phyloP scores from a whole-genome alignment of 495 filamentous ascomycete species.

The Cercophora newfieldiana region DNA sequence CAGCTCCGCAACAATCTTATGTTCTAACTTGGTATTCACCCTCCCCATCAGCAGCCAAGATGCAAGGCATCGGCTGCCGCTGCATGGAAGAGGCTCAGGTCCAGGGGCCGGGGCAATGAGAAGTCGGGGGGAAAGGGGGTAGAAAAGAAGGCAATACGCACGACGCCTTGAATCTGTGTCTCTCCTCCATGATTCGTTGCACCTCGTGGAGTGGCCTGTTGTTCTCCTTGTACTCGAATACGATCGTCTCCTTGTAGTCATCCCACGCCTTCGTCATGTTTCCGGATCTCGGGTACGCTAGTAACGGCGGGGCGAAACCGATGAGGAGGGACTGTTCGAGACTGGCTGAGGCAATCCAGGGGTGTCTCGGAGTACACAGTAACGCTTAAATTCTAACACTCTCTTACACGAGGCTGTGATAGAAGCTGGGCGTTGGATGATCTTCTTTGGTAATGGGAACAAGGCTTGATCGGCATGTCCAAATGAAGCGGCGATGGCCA shows the following conservation, averaged over 20 bases:
- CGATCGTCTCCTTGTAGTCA: constrained; percentile 37
- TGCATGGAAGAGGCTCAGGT: not conserved
- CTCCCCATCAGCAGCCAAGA: not conserved
- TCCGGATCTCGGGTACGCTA: not conserved
- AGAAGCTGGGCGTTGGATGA: not conserved
- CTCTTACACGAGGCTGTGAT: not conserved
- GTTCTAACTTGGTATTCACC: not conserved
- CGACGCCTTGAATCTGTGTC: constrained; percentile 48
- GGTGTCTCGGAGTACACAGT: not conserved
- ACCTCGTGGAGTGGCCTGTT: constrained; percentile 45
- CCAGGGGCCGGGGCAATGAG: not conserved
- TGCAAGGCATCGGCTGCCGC: not conserved
- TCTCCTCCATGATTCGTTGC: constrained; percentile 42
- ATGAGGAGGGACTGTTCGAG: not conserved
- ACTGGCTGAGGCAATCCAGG: not conserved
- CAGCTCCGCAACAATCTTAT: not conserved
- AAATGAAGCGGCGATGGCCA: not conserved
- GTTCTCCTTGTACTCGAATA: constrained; percentile 41
- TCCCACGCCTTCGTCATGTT: constrained; percentile 51
- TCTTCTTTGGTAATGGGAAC: not conserved
- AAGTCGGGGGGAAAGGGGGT: not conserved
- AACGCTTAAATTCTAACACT: not conserved
- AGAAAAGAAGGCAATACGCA: constrained; percentile 28
- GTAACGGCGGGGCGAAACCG: constrained; percentile 9
- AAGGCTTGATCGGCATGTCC: constrained; percentile 1